phyloP scores from a whole-genome alignment of 2,329 filamentous ascomycete genomes.

The Epicoccum nigrum region DNA sequence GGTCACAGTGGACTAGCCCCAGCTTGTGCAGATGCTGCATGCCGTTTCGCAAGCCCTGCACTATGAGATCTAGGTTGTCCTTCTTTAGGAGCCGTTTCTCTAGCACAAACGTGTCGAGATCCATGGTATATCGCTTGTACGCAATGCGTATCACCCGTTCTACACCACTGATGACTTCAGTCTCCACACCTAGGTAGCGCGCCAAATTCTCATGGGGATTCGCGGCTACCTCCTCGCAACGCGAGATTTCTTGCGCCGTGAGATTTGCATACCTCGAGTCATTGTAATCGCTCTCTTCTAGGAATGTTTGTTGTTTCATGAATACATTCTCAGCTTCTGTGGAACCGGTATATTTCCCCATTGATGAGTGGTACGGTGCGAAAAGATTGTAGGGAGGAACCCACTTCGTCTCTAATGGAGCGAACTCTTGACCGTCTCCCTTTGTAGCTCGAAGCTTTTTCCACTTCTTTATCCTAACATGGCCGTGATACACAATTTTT shows the following conservation, averaged over 20 bases:
- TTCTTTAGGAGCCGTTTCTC: not conserved
- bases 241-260: not conserved
- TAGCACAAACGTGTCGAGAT: not conserved
- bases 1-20: constrained; percentile 11
- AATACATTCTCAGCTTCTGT: not conserved
- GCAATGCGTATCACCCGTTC: constrained; percentile 3
- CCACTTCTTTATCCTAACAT: not conserved
- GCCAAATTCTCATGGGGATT: constrained; percentile 7
- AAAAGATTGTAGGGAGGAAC: not conserved
- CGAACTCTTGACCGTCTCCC: not conserved
- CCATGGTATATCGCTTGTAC: constrained; percentile 14
- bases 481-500: constrained; percentile 3
- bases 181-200: constrained; percentile 9
- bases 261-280: not conserved
- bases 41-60: not conserved
- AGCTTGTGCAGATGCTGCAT: constrained; percentile 1
- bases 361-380: not conserved
- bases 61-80: not conserved
- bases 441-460: not conserved
- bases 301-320: constrained; percentile 5
- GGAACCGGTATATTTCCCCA: not conserved
- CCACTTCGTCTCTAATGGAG: too few relatives aligned
- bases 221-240: not conserved
- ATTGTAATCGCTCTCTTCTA: not conserved
- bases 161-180: not conserved